Base-by-base conservation (phyloP, 257 asterid species). In the Fraxinus pennsylvanica region DNA sequence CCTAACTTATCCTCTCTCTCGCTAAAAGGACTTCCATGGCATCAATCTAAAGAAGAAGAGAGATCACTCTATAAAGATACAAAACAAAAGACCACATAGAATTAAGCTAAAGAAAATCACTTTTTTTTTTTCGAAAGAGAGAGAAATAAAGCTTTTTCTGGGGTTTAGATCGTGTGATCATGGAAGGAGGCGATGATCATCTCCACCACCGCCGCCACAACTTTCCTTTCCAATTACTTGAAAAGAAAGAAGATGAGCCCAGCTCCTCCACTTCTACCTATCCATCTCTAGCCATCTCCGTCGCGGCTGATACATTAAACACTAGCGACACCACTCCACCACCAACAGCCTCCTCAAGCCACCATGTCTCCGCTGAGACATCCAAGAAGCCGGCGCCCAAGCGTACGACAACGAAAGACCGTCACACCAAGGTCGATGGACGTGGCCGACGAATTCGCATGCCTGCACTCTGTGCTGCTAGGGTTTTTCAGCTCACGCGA, bases 401-500 rank as follows among this genome's bases (percentile, higher is more conserved):
- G 52, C 70, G 91, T 14, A 81, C 86, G 2, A 83, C 91, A 0
- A 85, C 91, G 0, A 87, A 87, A 68, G 91, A 87, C 61, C 82
- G 91, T 6, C 91, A 87, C 68, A 87, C 91, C 3, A 87, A 87
- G 71, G 91, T 87, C 3, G 91, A 87, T 57, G 91, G 91, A 19
- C 91, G 91, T 0, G 91, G 89, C 5, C 81, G 91, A 66, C 86
- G 91, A 1, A 87, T 87, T 65, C 91, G 89, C 76, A 87, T 87
- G 91, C 91, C 91, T 0, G 91, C 91, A 9, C 83, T 87, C 3
- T 87, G 89, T 29, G 91, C 91, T 4, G 91, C 91, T 77, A 85
- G 91, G 86, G 91, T 87, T 81, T 87, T 87, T 45, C 91, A 87
- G 78, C 87, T 87, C 29, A 87, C 91, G 0, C 86, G 91, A 0